Percentiles rank a stretch among this genome's conserved stretches.
These are phyloP conservation scores for Suillus weaverae DNA, from an alignment of 768 basidiomycete genomes.

Conservation along the genomic window DNA sequence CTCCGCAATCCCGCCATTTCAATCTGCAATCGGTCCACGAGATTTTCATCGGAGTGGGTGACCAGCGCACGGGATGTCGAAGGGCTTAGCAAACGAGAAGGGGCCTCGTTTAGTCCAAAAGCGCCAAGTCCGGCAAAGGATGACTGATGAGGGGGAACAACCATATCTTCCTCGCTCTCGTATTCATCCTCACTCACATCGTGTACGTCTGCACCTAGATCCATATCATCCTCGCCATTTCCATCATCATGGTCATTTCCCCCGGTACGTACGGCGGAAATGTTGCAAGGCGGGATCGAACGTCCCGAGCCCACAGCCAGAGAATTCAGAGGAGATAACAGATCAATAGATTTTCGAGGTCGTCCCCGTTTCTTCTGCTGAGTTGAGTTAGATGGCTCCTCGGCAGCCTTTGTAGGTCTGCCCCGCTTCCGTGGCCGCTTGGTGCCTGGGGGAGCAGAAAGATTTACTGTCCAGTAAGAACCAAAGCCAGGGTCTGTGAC, in stretches of 20 bases:
- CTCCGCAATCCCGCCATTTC: slow-evolving; percentile 65
- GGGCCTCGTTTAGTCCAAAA: slow-evolving; percentile 32
- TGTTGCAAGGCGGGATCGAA: slow-evolving; percentile 22
- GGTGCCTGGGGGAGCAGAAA: slow-evolving; percentile 80
- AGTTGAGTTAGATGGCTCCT: slow-evolving; percentile 16
- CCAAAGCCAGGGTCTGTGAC: slow-evolving; percentile 86
- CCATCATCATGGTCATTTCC: slow-evolving; percentile 33
- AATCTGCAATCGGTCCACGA: slow-evolving; percentile 62
- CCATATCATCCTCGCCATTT: slow-evolving; percentile 38
- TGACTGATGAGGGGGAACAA: slow-evolving; percentile 45
- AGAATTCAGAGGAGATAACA: slow-evolving; percentile 20
- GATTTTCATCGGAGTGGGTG: slow-evolving; percentile 38
- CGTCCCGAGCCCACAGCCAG: slow-evolving; percentile 17
- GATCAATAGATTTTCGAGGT: slow-evolving; percentile 33
- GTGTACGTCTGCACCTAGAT: slow-evolving; percentile 40
- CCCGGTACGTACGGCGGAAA: slow-evolving; percentile 28
- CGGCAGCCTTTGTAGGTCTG: slow-evolving; percentile 50
- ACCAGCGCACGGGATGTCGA: slow-evolving; percentile 27
- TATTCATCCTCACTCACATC: slow-evolving; percentile 51
- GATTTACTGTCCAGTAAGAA: slow-evolving; percentile 89
- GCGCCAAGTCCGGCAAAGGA: slow-evolving; percentile 39
- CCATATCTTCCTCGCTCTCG: slow-evolving; percentile 70
- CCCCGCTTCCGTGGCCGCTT: slow-evolving; percentile 84
- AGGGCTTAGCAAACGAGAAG: slow-evolving; percentile 45
- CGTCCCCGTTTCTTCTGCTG: slow-evolving; percentile 43